phyloP scores from a whole-genome alignment of 2,329 filamentous ascomycete species.

The Pseudophaeomoniella oleicola region DNA sequence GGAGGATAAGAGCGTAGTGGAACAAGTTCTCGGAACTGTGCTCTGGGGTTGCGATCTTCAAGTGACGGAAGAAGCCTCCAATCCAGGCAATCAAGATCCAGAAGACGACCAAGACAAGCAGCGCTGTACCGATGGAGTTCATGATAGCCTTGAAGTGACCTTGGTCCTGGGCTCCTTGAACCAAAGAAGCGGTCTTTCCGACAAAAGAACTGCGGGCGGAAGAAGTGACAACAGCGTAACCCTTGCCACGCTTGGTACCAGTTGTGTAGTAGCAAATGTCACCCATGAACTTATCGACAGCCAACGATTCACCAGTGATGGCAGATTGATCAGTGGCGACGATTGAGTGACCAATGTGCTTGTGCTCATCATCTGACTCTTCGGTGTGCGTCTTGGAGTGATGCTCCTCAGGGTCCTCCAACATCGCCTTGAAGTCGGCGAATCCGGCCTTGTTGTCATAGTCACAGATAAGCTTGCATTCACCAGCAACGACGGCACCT shows the following conservation, averaged over 20 bases:
- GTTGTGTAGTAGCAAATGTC: conserved; percentile 66
- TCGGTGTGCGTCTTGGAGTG: conserved; percentile 43
- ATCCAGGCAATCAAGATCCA: conserved; percentile 65
- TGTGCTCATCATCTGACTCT: conserved; percentile 44
- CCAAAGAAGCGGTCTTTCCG: conserved; percentile 58
- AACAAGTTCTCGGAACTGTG: conserved; percentile 48
- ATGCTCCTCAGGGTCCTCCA: conserved; percentile 44
- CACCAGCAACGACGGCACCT: conserved; percentile 55
- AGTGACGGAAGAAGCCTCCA: conserved; percentile 61
- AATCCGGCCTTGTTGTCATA: conserved; percentile 55
- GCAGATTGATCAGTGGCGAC: conserved; percentile 65
- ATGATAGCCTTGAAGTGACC: conserved; percentile 75
- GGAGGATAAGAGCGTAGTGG: conserved; percentile 53
- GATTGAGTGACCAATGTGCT: conserved; percentile 50
- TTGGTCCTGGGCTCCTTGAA: conserved; percentile 60
- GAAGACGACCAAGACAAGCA: conserved; percentile 63
- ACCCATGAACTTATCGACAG: conserved; percentile 66
- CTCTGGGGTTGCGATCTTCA: conserved; percentile 46
- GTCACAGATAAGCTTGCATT: conserved; percentile 58
- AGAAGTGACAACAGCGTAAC: conserved; percentile 53
- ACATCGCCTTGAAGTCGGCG: conserved; percentile 51
- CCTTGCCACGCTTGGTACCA: conserved; percentile 68
- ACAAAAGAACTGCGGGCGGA: conserved; percentile 62
- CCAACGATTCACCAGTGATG: conserved; percentile 68
- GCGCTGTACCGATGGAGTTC: conserved; percentile 62